Evolutionary conservation across 1,284 basidiomycete genomes (phyloP).

Genomic region (Rhodotorula sp.): DNA sequence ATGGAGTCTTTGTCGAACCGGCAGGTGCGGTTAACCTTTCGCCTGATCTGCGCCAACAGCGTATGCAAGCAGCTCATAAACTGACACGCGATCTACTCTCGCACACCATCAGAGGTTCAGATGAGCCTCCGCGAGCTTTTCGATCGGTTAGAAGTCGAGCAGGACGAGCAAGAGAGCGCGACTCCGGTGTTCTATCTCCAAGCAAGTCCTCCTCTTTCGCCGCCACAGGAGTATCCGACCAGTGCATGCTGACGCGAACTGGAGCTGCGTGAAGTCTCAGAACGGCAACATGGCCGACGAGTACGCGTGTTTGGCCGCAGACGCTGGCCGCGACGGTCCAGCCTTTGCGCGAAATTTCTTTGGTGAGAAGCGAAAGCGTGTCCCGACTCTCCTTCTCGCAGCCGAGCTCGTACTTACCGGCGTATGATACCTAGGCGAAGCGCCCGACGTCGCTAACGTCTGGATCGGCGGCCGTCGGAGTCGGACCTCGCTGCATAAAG

Average conservation of each 20-base stretch:
- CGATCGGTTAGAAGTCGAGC: neutral
- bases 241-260: no score
- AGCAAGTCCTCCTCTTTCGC: neutral
- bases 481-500: constrained; percentile 79
- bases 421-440: constrained; percentile 3
- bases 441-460: constrained; percentile 82
- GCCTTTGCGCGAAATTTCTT: constrained; percentile 30
- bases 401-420: neutral
- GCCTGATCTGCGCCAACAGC: no score
- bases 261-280: constrained; percentile 58
- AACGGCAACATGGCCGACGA: constrained; percentile 74
- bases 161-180: neutral
- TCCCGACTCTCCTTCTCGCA: neutral
- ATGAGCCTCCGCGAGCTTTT: constrained; percentile 36
- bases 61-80: no score
- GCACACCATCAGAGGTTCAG: constrained; percentile 17
- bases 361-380: constrained; percentile 10
- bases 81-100: neutral
- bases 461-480: constrained; percentile 81
- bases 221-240: neutral
- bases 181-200: constrained; percentile 67
- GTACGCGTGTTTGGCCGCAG: constrained; percentile 12
- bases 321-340: constrained; percentile 30
- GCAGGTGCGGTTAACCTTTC: constrained; percentile 26
- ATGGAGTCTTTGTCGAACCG: constrained; percentile 77